phyloP scores from a whole-genome alignment of 805 yeast species.

The Saturnispora sanitii region DNA sequence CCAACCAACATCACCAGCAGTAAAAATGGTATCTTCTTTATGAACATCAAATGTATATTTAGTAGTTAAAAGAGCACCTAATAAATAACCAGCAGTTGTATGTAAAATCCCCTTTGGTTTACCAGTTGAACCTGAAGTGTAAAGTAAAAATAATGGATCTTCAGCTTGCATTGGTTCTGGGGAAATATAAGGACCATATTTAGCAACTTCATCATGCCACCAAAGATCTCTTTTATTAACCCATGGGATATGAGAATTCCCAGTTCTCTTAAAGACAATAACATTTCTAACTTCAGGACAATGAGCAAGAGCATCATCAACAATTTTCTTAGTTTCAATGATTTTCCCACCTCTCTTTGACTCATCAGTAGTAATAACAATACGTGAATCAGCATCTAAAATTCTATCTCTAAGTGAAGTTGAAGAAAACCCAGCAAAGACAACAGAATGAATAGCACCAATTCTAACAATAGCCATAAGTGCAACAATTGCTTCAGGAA shows the following conservation, averaged over 20 bases:
- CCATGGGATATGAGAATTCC: constrained; percentile 43
- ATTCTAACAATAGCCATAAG: constrained; percentile 69
- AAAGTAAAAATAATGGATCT: constrained; percentile 70
- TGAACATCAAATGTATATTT: constrained; percentile 71
- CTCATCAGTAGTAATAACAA: constrained; percentile 74
- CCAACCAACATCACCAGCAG: constrained; percentile 92
- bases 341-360: constrained; percentile 77
- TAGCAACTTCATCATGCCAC: constrained; percentile 64
- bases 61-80: constrained; percentile 65
- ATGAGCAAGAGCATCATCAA: constrained; percentile 64
- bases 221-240: constrained; percentile 54
- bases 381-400: constrained; percentile 59
- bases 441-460: constrained; percentile 80
- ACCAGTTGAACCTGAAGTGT: constrained; percentile 84
- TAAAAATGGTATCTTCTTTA: constrained; percentile 63
- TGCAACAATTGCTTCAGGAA: constrained; percentile 67
- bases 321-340: constrained; percentile 70
- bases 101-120: constrained; percentile 84
- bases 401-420: constrained; percentile 65
- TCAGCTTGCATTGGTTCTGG: constrained; percentile 70
- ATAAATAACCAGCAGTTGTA: constrained; percentile 68
- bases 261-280: constrained; percentile 66
- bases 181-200: constrained; percentile 60
- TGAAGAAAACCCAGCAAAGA: constrained; percentile 76
- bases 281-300: constrained; percentile 63